phyloP scores from a whole-genome alignment of 1,139 yeast genomes.

The Meyerozyma smithsonii region DNA sequence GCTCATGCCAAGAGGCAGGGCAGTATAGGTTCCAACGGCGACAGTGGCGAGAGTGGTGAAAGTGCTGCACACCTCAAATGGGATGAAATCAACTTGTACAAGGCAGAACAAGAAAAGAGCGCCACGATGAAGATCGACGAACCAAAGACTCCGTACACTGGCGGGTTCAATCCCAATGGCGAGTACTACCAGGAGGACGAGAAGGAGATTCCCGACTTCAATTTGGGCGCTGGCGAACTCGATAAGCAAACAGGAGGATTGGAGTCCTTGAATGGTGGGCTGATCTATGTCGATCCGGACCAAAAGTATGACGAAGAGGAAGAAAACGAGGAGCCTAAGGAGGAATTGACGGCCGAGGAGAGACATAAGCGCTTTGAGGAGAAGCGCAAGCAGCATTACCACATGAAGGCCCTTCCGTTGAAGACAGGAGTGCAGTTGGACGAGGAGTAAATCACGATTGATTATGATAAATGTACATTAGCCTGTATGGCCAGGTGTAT shows the following conservation, averaged over 20 bases:
- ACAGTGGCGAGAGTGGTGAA: background rate
- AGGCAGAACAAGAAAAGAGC: slow-evolving; percentile 64
- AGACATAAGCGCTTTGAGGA: slow-evolving; percentile 68
- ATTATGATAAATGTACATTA: no score
- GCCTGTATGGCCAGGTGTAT: background rate
- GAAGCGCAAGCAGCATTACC: slow-evolving; percentile 73
- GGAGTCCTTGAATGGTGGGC: slow-evolving; percentile 38
- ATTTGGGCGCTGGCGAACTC: slow-evolving; percentile 41
- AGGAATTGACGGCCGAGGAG: slow-evolving; percentile 50
- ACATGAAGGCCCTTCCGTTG: slow-evolving; percentile 58
- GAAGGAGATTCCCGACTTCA: slow-evolving; percentile 44
- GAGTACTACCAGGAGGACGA: slow-evolving; percentile 79
- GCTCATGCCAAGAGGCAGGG: slow-evolving; percentile 22
- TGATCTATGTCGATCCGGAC: slow-evolving; percentile 22
- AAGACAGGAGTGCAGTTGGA: slow-evolving; percentile 15
- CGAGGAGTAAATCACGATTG: background rate
- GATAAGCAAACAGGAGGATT: slow-evolving; percentile 33
- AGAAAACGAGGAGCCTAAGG: slow-evolving; percentile 29
- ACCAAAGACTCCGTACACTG: slow-evolving; percentile 96
- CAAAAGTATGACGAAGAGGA: slow-evolving; percentile 19
- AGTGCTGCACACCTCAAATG: slow-evolving; percentile 47
- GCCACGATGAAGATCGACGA: slow-evolving; percentile 87
- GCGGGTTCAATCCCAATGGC: slow-evolving; percentile 78
- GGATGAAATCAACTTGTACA: slow-evolving; percentile 68
- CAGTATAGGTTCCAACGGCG: slow-evolving; percentile 6